Conservation (phyloP, 805 yeast genomes). For the Monosporozyma unispora region DNA sequence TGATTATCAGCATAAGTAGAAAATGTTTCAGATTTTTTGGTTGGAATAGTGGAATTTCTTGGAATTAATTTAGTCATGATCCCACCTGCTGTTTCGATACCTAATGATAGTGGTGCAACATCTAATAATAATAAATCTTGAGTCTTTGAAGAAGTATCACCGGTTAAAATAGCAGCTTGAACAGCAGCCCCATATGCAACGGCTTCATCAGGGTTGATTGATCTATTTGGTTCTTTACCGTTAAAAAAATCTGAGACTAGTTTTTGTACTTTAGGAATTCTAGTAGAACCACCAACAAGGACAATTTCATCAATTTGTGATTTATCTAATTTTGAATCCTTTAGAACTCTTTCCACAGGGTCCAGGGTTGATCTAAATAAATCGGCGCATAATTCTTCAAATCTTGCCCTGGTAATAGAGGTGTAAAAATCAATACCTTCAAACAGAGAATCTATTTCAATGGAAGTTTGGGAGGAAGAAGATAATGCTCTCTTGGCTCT, state of each 20-base stretch:
- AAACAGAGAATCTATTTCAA: conserved; percentile 88
- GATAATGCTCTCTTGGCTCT: conserved; percentile 97
- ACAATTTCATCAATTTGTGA: conserved; percentile 86
- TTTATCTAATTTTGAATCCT: conserved; percentile 85
- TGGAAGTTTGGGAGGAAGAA: conserved; percentile 88
- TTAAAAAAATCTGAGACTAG: conserved; percentile 92
- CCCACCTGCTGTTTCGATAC: conserved; percentile 99
- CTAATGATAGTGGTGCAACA: conserved; percentile 94
- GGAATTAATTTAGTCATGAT: conserved; percentile 96
- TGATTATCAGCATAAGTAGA: conserved; percentile 97
- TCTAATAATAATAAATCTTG: conserved; percentile 90
- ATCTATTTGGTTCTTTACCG: conserved; percentile 94
- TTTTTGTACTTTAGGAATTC: conserved; percentile 96
- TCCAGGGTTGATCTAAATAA: conserved; percentile 88
- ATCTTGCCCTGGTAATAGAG: conserved; percentile 92
- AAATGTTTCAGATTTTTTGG: conserved; percentile 94
- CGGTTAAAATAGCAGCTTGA: conserved; percentile 93
- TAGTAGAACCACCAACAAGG: conserved; percentile 95
- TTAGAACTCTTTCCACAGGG: conserved; percentile 91
- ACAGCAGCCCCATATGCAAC: conserved; percentile 99
- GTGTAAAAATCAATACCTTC: conserved; percentile 97
- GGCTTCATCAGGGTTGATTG: conserved; percentile 97
- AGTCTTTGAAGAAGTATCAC: conserved; percentile 93
- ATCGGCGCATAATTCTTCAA: conserved; percentile 92
- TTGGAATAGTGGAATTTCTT: conserved; percentile 94